Evolutionary conservation across 164 flowering plant species (phyloP).

Genomic region (Berberis vulgaris): DNA sequence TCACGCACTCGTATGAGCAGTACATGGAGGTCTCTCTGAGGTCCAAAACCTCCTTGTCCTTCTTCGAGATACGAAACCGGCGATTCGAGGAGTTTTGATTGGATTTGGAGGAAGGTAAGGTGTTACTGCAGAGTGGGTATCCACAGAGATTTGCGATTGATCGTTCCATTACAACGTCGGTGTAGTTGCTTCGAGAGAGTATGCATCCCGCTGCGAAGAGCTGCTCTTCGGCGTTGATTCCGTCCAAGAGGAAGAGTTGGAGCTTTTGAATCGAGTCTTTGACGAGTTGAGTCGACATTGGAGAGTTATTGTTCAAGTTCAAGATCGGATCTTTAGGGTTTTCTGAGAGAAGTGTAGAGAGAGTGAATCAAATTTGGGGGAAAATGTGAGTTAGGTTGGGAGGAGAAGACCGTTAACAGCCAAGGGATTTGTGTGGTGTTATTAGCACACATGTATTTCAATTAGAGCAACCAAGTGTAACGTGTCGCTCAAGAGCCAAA

Average conservation of each 20-base stretch:
- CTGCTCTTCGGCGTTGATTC: slow-evolving; percentile 41
- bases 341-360: no score
- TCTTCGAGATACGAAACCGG: slow-evolving; percentile 58
- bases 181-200: slow-evolving; percentile 54
- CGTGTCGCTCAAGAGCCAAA: no score
- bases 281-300: neutral
- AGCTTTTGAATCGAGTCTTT: neutral
- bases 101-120: slow-evolving; percentile 24
- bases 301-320: no score
- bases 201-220: slow-evolving; percentile 60
- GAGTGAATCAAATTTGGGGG: no score
- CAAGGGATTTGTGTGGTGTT: slow-evolving; percentile 1
- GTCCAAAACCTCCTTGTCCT: slow-evolving; percentile 82
- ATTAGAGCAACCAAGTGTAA: no score
- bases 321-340: no score
- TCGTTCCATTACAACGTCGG: slow-evolving; percentile 80
- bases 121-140: slow-evolving; percentile 63
- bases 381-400: no score
- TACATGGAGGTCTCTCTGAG: slow-evolving; percentile 57
- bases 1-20: slow-evolving; percentile 55
- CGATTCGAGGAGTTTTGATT: slow-evolving; percentile 39
- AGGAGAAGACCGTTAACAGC: no score
- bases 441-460: no score
- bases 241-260: slow-evolving; percentile 43
- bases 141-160: slow-evolving; percentile 58